Evolutionary conservation across 2,329 filamentous ascomycete genomes (phyloP).

Genomic region (Hortaea werneckii): DNA sequence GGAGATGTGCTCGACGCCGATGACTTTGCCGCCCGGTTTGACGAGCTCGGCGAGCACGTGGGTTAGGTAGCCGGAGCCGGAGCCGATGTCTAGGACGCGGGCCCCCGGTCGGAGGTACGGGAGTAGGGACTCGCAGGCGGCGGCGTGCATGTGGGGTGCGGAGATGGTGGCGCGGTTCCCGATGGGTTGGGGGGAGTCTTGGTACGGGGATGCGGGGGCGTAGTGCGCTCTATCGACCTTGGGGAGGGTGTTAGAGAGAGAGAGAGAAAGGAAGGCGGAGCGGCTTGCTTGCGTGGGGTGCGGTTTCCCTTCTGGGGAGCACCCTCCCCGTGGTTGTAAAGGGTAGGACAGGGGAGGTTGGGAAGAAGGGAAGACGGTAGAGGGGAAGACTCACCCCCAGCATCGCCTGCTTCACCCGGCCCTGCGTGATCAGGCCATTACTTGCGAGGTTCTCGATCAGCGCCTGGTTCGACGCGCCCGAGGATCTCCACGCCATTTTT

Average conservation of each 20-base stretch:
- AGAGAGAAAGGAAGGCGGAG: not conserved
- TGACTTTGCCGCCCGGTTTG: constrained; percentile 35
- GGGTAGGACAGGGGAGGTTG: not conserved
- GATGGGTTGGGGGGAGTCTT: constrained; percentile 60
- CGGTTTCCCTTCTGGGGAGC: not conserved
- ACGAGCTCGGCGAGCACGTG: constrained; percentile 77
- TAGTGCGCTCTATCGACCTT: constrained; percentile 86
- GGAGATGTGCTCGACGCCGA: constrained; percentile 42
- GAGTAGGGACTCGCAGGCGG: constrained; percentile 53
- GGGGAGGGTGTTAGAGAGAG: too few species aligned
- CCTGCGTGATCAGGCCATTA: constrained; percentile 62
- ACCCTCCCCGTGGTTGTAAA: not conserved
- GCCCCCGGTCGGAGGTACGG: constrained; percentile 44
- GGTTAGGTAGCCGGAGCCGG: constrained; percentile 61
- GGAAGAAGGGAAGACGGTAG: not conserved
- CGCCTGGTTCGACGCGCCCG: constrained; percentile 61
- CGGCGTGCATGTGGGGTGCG: constrained; percentile 63
- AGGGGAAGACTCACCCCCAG: constrained; percentile 44
- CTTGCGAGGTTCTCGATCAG: constrained; percentile 69
- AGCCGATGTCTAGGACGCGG: constrained; percentile 39
- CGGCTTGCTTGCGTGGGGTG: not conserved
- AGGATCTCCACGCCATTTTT: constrained; percentile 96
- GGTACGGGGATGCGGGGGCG: constrained; percentile 60
- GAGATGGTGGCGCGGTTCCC: constrained; percentile 60
- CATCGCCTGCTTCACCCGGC: constrained; percentile 70